These are phyloP conservation scores for Candida succiphila DNA, from an alignment of 805 yeast species.

Conservation along the genomic window DNA sequence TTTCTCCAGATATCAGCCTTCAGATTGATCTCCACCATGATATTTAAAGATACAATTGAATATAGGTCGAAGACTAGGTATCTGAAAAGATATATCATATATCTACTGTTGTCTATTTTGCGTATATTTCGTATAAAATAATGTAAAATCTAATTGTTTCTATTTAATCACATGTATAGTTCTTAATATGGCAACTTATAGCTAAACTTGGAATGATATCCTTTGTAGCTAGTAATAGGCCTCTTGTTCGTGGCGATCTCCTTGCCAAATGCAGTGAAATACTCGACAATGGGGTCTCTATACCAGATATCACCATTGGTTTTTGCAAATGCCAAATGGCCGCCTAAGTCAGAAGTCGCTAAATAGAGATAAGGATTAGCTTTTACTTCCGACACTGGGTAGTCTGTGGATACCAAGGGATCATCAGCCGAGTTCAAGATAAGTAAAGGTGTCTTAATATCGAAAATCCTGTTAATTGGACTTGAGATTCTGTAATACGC, in stretches of 20 bases:
- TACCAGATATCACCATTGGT: constrained; percentile 38
- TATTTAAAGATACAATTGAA: too few relatives aligned
- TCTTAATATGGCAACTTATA: constrained; percentile 1
- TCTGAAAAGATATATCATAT: too few relatives aligned
- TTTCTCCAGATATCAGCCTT: too few relatives aligned
- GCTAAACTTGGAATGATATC: neutral
- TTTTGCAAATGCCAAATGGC: constrained; percentile 51
- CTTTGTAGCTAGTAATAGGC: constrained; percentile 1
- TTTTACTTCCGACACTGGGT: constrained; percentile 39
- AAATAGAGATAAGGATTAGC: constrained; percentile 50
- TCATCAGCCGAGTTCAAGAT: constrained; percentile 58
- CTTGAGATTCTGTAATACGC: constrained; percentile 61
- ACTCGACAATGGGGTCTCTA: constrained; percentile 28
- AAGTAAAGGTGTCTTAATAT: constrained; percentile 52
- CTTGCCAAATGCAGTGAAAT: constrained; percentile 25
- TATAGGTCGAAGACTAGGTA: too few relatives aligned
- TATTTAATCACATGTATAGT: too few relatives aligned
- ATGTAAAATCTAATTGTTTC: too few relatives aligned
- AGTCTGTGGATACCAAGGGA: constrained; percentile 47
- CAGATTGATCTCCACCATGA: too few relatives aligned
- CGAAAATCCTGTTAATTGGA: constrained; percentile 44
- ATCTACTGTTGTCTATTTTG: too few relatives aligned
- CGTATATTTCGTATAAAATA: too few relatives aligned
- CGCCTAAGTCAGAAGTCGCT: constrained; percentile 56
- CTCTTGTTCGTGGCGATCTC: neutral